Conservation (phyloP, 805 yeast species). For the Candida lessepsii region DNA sequence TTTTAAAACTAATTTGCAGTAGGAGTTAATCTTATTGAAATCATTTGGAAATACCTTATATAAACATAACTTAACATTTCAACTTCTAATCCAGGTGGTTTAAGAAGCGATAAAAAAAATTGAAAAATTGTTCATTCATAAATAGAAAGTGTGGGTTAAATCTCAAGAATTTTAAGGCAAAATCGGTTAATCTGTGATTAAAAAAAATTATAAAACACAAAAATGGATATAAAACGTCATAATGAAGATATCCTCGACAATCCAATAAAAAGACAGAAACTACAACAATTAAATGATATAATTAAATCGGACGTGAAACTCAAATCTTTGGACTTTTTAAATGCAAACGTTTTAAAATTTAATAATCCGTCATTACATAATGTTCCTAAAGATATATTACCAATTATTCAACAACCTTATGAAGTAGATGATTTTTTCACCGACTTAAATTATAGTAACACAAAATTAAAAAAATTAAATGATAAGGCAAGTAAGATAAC, state of each 20-base stretch:
- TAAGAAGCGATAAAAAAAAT: no score
- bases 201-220: neutral
- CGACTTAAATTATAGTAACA: slow-evolving; percentile 22
- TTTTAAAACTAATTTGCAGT: slow-evolving; percentile 3
- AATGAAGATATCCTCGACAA: slow-evolving; percentile 7
- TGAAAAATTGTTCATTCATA: no score
- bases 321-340: neutral
- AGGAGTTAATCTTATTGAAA: neutral
- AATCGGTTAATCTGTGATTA: neutral
- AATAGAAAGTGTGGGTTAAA: no score
- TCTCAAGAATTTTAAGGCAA: neutral
- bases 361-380: slow-evolving; percentile 28
- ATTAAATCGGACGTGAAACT: neutral
- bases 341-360: neutral
- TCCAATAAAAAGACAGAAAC: slow-evolving; percentile 9
- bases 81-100: no score
- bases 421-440: slow-evolving; percentile 33
- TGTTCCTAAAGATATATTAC: slow-evolving; percentile 36
- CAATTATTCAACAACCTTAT: slow-evolving; percentile 35
- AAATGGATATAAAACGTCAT: slow-evolving; percentile 8
- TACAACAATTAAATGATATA: slow-evolving; percentile 6
- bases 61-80: no score
- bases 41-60: no score
- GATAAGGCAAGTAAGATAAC: slow-evolving; percentile 18
- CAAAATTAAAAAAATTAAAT: slow-evolving; percentile 11